Evolutionary conservation across 2,329 filamentous ascomycete species (phyloP).

Genomic region (Penicillium sp.): DNA sequence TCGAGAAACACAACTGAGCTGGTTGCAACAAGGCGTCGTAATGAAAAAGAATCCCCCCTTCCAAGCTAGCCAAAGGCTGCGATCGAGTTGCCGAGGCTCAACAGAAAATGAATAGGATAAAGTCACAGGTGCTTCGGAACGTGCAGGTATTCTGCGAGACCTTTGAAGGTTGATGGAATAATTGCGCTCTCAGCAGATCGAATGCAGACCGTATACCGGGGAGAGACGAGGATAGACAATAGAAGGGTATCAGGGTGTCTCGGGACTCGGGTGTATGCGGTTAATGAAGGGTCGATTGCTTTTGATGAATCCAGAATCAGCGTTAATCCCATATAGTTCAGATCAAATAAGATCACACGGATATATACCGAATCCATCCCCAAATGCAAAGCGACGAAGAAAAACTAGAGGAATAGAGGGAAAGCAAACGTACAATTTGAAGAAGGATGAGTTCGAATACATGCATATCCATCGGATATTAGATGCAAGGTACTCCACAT

Average conservation of each 20-base stretch:
- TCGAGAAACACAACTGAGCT: not conserved
- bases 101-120: not conserved
- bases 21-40: not conserved
- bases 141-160: not conserved
- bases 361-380: not conserved
- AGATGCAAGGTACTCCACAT: not conserved
- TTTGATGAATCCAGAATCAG: not conserved
- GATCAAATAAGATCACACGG: not conserved
- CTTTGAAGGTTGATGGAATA: not conserved
- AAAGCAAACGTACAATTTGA: not conserved
- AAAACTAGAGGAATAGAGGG: not conserved
- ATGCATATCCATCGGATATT: not conserved
- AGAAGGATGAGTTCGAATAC: not conserved
- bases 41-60: not conserved
- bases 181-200: not conserved
- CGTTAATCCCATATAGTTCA: not conserved
- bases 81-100: not conserved
- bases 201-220: not conserved
- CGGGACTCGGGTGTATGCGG: not conserved
- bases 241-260: not conserved
- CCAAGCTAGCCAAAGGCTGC: not conserved
- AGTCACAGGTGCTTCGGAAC: not conserved
- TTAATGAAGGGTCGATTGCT: not conserved
- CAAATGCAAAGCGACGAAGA: not conserved
- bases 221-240: not conserved